Conservation (phyloP, 2,329 filamentous ascomycete species). For the Colletotrichum sp. region DNA sequence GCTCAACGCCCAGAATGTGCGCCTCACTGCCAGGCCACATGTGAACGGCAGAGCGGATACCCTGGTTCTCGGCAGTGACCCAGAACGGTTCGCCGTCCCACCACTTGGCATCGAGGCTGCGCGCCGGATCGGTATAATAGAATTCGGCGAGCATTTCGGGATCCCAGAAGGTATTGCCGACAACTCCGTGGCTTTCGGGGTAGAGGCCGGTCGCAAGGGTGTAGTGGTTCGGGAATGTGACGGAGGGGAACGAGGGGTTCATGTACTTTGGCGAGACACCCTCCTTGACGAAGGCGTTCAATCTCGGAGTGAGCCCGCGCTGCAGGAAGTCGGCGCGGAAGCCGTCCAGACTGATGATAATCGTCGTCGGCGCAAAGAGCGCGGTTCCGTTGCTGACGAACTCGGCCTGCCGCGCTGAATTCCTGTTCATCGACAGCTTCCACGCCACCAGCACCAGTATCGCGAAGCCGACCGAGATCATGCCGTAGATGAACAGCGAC, state of each 20-base stretch:
- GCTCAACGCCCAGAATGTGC: conserved; percentile 75
- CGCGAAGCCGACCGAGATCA: conserved; percentile 59
- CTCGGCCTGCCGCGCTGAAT: conserved; percentile 33
- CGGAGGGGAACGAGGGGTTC: conserved; percentile 91
- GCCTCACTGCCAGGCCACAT: conserved; percentile 99
- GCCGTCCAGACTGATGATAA: conserved; percentile 92
- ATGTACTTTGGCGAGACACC: conserved; percentile 93
- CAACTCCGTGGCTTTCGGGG: conserved; percentile 90
- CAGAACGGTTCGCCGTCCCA: conserved; percentile 95
- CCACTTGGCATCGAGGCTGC: conserved; percentile 87
- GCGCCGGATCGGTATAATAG: conserved; percentile 79
- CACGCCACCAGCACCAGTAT: conserved; percentile 63
- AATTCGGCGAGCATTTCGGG: conserved; percentile 79
- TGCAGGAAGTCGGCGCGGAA: conserved; percentile 94
- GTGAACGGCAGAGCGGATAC: conserved; percentile 81
- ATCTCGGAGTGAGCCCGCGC: conserved; percentile 80
- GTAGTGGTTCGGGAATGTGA: conserved; percentile 97
- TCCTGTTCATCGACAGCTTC: conserved; percentile 59
- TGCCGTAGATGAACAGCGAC: conserved; percentile 58
- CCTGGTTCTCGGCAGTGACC: conserved; percentile 87
- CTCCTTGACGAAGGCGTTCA: conserved; percentile 78
- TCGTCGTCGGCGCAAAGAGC: conserved; percentile 87
- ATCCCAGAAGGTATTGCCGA: conserved; percentile 96
- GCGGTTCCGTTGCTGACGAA: conserved; percentile 82
- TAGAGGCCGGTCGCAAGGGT: conserved; percentile 91